A percentile compares a stretch with the other conserved stretches of the same genome.
Evolutionary conservation across 192 early-diverging fungal genomes (phyloP).

Genomic region (Backusella tuberculispora): DNA sequence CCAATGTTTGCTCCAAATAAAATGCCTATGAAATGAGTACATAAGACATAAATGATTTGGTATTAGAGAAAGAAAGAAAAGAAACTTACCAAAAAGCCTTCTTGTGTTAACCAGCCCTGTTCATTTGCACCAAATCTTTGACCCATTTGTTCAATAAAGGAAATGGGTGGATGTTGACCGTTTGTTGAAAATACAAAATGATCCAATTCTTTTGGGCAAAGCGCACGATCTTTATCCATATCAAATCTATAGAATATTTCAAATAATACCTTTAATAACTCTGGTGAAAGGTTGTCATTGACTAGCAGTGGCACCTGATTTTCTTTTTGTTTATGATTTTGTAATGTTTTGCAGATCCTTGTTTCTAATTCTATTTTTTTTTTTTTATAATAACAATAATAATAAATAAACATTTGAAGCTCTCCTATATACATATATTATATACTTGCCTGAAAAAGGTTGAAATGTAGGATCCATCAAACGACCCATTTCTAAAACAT

Average conservation of each 20-base stretch:
- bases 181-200: slow-evolving; percentile 19
- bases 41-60: background rate
- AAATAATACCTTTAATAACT: slow-evolving; percentile 16
- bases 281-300: slow-evolving; percentile 11
- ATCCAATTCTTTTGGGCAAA: slow-evolving; percentile 12
- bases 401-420: background rate
- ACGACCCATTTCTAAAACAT: slow-evolving; percentile 7
- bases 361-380: background rate
- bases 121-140: slow-evolving; percentile 20
- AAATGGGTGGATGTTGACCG: slow-evolving; percentile 5
- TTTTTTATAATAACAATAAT: no score
- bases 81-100: slow-evolving; percentile 5
- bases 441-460: slow-evolving; percentile 8
- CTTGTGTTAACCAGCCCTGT: background rate
- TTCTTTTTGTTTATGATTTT: background rate
- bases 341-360: slow-evolving; percentile 8
- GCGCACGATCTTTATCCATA: background rate
- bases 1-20: slow-evolving; percentile 17
- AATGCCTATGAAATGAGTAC: background rate
- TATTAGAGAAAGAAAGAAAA: background rate
- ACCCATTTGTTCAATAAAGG: slow-evolving; percentile 18
- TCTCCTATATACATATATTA: background rate
- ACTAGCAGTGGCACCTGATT: background rate
- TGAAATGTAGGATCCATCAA: background rate
- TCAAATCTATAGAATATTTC: slow-evolving; percentile 11